Conservation (phyloP, 371 early-diverging fungal genomes). For the Lichtheimia hyalospora region DNA sequence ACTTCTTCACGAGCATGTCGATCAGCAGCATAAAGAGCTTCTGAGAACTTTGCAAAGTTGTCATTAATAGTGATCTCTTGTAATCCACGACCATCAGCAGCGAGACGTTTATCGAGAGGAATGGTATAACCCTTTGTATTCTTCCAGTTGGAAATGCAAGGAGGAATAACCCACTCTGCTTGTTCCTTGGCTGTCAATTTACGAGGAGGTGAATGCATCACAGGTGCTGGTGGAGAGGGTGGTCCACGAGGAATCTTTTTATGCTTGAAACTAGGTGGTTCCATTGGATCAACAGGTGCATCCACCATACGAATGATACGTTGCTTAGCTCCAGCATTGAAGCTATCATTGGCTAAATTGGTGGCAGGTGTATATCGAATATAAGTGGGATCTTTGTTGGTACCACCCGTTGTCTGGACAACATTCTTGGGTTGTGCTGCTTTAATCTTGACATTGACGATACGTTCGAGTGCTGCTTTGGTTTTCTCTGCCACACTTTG, state of each 20-base stretch:
- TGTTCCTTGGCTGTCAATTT: constrained; percentile 94
- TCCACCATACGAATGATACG: constrained; percentile 94
- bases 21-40: constrained; percentile 92
- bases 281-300: constrained; percentile 95
- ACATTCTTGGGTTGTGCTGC: constrained; percentile 72
- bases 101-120: constrained; percentile 96
- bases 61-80: constrained; percentile 93
- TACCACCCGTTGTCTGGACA: constrained; percentile 39
- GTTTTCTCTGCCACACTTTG: constrained; percentile 87
- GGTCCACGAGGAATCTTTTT: constrained; percentile 90
- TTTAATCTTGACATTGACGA: constrained; percentile 77
- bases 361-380: constrained; percentile 91
- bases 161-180: constrained; percentile 95
- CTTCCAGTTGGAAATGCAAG: constrained; percentile 98
- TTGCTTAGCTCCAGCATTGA: constrained; percentile 70
- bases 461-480: constrained; percentile 82
- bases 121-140: constrained; percentile 98
- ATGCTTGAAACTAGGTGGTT: constrained; percentile 89
- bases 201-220: constrained; percentile 96
- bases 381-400: constrained; percentile 75
- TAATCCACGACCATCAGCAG: constrained; percentile 94
- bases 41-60: constrained; percentile 93
- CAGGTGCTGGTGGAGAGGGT: constrained; percentile 94
- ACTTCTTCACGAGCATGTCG: constrained; percentile 95
- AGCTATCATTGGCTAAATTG: constrained; percentile 50